Evolutionary conservation across 768 basidiomycete genomes (phyloP).

Genomic region (Cubamyces lactineus): DNA sequence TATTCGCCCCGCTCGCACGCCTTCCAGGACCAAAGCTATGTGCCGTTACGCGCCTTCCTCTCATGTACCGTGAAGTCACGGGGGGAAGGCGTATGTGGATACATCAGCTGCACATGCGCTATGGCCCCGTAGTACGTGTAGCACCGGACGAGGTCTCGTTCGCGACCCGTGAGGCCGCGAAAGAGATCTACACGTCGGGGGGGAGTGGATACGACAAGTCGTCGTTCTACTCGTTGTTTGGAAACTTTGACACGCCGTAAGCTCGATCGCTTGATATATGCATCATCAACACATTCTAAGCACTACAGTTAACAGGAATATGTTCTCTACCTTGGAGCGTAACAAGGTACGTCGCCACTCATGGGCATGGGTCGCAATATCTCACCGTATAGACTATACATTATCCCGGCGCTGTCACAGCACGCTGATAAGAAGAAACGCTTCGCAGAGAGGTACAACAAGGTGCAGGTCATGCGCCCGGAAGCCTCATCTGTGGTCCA

Average conservation of each 20-base stretch:
- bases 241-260: conserved; percentile 21
- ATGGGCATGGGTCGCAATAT: background rate
- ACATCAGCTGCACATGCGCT: conserved; percentile 23
- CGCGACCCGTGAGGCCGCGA: conserved; percentile 27
- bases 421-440: conserved; percentile 24
- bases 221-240: conserved; percentile 24
- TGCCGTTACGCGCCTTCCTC: conserved; percentile 18
- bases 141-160: conserved; percentile 30
- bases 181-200: conserved; percentile 30
- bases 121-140: conserved; percentile 27
- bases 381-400: background rate
- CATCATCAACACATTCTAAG: background rate
- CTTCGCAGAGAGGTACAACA: conserved; percentile 29
- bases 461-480: conserved; percentile 23
- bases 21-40: conserved; percentile 24
- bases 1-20: conserved; percentile 20
- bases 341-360: conserved; percentile 3
- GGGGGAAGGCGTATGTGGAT: conserved; percentile 23
- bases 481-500: conserved; percentile 21
- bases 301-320: conserved; percentile 16
- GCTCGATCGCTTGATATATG: background rate
- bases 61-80: conserved; percentile 28
- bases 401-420: background rate
- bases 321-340: conserved; percentile 25
- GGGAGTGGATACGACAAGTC: conserved; percentile 31